Base-by-base conservation (phyloP, 306 rosid species). In the Citrullus mucosospermus region DNA sequence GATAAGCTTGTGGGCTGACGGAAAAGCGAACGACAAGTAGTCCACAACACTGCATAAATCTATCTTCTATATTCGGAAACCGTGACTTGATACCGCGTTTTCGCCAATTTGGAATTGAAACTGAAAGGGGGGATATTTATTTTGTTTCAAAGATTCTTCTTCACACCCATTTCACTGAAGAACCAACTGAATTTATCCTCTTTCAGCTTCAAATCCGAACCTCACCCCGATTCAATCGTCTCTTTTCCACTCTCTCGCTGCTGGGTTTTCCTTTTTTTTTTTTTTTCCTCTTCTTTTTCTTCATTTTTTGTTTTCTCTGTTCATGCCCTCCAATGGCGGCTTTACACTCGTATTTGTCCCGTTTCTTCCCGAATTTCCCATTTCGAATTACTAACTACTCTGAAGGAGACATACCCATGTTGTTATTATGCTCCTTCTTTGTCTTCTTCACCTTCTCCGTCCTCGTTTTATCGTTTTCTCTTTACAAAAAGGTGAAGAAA, bases 251-350 rank as follows among this genome's bases (percentile, higher is more conserved):
- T 69, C 17, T 69, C 10, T 20, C 18, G 13, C 11, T 12, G 6
- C 6, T 43, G 55, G 76, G 55, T 44, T 70, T 62, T 32, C 34
- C 10, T 57, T 57, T 20, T 57, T 54, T 62, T 36, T 5, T 10
- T 6, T 32, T 2, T 11, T 3, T 43, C 28, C 28, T 25, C 28
- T 43, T 41, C 44, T 41, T 43, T 8, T 43, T 41, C 48, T 43
- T 43, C 11, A 43, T 2, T 9, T n/a, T 41, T 44, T 25, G 28
- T 25, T 16, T 43, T 44, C 74, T 70, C 4, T 53, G 41, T 72
- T 48, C 88, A 84, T 88, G 85, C 88, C 80, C 78, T 78, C 85
- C 82, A 79, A 88, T 89, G 89, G 88, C 88, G 81, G 83, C 92
- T 81, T 16, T 75, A n/a, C 70, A 46, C 43, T 83, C 81, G 0